Base-by-base conservation (phyloP, 345 rosid species). In the Euphorbia tirucalli region DNA sequence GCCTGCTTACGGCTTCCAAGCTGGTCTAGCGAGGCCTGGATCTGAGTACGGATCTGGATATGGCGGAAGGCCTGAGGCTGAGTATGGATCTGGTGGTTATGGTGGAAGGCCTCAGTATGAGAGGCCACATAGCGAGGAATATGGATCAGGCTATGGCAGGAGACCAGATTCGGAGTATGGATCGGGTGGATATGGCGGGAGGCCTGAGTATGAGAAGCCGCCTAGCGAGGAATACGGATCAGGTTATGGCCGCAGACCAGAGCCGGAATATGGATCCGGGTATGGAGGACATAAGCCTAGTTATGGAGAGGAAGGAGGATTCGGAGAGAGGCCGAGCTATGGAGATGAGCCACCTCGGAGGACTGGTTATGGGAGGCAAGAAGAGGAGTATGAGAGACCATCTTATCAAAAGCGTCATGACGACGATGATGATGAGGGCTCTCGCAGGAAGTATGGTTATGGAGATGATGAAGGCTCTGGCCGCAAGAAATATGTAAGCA, bases 401-500 rank as follows among this genome's bases (percentile, higher is more conserved):
- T 31, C 69, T 50, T 72, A 67, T 30, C 74, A 74, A 67, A 79
- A 77, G 75, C 79, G 84, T 2, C 72, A 81, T 69, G 80, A 76
- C 41, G 80, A 79, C 31, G 84, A 81, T 22, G 84, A 81, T 44
- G 65, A 63, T 15, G 63, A 59, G 18, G 39, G 66, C 24, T 61
- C 66, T 77, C 81, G 75, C 37, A 74, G 74, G 75, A 67, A 77
- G 70, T 75, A 83, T 76, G 78, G 80, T 15, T 54, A 62, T 35
- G 86, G 86, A 64, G 85, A 84, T 70, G 92, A 78, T n/a, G 87
- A 86, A 68, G 89, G 85, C 80, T 83, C 85, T 75, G 92, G 93
- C 60, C 93, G 96, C 84, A 92, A 90, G 87, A 90, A 90, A 84
- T 80, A 95, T 81, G 99, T 95, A 60, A 88, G 89, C 78, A 18